Evolutionary conservation across 768 basidiomycete species (phyloP), one percentile per base, ranked within the genome.

Genomic region (Lactarius trivialis): DNA sequence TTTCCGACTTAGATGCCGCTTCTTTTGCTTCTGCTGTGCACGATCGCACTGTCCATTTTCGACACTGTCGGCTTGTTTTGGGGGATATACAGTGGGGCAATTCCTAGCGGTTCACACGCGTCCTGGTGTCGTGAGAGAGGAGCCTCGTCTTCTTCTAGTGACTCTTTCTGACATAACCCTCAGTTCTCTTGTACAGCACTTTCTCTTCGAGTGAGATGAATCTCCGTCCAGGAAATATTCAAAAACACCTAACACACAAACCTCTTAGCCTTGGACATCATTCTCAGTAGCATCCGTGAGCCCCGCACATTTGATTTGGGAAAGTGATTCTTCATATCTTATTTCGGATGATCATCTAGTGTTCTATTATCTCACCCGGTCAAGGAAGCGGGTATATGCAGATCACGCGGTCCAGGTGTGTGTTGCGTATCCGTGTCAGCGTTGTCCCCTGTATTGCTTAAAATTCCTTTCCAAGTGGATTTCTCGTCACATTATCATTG

Each of bases 71-170:
- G 26, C 7, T 50, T 41, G 11, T 30, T 57, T 15, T 0, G 7
- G 37, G 19, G 8, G 3, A 24, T 11, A 3, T 28, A 24, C 7
- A 1, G 4, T 53, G 17, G 15, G n/a, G 21, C 21, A 21, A n/a
- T 26, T 17, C n/a, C 4, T 5, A 15, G 6, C 36, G 9, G 5
- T 21, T n/a, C 21, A 11, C 3, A 1, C 12, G 3, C 15, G 21
- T 21, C 49, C n/a, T 61, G 48, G 60, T 4, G 49, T 49, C 48
- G 32, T 32, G 60, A 56, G 36, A 61, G 60, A 19, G 26, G 34
- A 24, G 12, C 45, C 4, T 28, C 26, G 15, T 54, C 41, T 17
- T 53, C 32, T 45, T 14, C 26, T 14, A 36, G 26, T 30, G 26
- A 55, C 33, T 8, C 19, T 37, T 7, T 11, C 30, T 56, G n/a